Conservation (phyloP, 176 grass and related monocot species). For the Aegilops sharonensis region DNA sequence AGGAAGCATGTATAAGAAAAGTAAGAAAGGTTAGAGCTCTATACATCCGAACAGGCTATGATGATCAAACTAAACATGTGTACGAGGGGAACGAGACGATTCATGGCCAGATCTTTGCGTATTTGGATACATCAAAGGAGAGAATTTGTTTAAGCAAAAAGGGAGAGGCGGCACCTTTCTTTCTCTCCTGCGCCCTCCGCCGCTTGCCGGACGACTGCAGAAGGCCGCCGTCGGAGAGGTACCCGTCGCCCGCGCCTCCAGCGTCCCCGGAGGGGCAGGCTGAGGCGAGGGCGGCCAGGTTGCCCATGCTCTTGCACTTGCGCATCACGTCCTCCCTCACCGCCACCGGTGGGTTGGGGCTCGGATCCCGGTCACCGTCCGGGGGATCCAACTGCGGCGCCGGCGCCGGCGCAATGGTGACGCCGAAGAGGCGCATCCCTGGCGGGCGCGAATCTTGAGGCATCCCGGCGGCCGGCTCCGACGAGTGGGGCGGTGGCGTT, state of each 20-base stretch:
- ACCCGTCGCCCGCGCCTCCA: conserved; percentile 35
- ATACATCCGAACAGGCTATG: conserved; percentile 7
- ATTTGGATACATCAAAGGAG: neutral
- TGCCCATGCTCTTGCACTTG: conserved; percentile 71
- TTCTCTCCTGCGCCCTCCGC: conserved; percentile 52
- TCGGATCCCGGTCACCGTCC: conserved; percentile 28
- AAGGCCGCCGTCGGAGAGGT: conserved; percentile 56
- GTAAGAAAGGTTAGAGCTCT: conserved; percentile 1
- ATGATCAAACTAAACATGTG: conserved; percentile 12
- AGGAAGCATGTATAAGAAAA: neutral
- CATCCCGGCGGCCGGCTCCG: conserved; percentile 49
- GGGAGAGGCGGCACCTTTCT: conserved; percentile 54
- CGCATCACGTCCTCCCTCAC: conserved; percentile 63
- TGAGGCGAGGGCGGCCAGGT: conserved; percentile 39
- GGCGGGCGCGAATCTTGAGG: conserved; percentile 45
- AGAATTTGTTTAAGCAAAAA: neutral
- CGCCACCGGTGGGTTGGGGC: conserved; percentile 30
- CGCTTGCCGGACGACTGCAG: conserved; percentile 39
- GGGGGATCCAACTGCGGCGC: conserved; percentile 17
- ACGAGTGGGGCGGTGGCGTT: conserved; percentile 29
- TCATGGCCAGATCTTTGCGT: conserved; percentile 36
- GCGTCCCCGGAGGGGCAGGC: conserved; percentile 11
- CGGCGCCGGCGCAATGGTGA: conserved; percentile 53
- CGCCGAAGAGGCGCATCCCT: conserved; percentile 59
- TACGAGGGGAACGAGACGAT: neutral